phyloP scores from a whole-genome alignment of 192 early-diverging fungal species.

The Coemansia sp. region DNA sequence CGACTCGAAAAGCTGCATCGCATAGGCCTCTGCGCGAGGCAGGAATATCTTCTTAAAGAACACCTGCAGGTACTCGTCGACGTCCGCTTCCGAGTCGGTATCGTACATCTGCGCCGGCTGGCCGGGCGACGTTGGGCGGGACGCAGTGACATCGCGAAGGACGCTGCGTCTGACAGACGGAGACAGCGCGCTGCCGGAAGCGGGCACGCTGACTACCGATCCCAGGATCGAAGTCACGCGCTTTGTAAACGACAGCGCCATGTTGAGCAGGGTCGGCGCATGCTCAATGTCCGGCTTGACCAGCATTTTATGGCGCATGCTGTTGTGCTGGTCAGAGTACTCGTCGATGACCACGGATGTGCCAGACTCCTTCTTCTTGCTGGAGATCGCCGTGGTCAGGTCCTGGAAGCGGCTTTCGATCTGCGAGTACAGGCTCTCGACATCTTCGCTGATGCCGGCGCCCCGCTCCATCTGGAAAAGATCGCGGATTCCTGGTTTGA shows the following conservation, averaged over 20 bases:
- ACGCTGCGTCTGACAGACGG: slow-evolving; percentile 49
- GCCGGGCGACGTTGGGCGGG: slow-evolving; percentile 15
- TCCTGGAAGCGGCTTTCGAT: slow-evolving; percentile 48
- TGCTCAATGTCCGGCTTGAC: slow-evolving; percentile 51
- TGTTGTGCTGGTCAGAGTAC: slow-evolving; percentile 44
- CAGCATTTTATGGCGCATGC: slow-evolving; percentile 44
- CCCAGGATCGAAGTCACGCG: slow-evolving; percentile 32
- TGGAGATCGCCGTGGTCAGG: slow-evolving; percentile 23
- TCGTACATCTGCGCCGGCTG: slow-evolving; percentile 17
- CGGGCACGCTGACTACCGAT: slow-evolving; percentile 6
- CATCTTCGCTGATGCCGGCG: slow-evolving; percentile 26
- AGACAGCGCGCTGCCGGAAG: slow-evolving; percentile 19
- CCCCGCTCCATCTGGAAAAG: slow-evolving; percentile 47
- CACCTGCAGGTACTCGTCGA: slow-evolving; percentile 62
- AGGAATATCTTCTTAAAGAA: slow-evolving; percentile 65
- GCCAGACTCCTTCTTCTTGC: slow-evolving; percentile 30
- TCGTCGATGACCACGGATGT: slow-evolving; percentile 46
- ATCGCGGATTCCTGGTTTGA: slow-evolving; percentile 34
- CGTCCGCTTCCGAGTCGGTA: slow-evolving; percentile 26
- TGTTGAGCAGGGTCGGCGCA: slow-evolving; percentile 46
- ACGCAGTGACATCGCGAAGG: slow-evolving; percentile 29
- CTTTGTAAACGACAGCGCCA: slow-evolving; percentile 48
- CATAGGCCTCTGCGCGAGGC: slow-evolving; percentile 80
- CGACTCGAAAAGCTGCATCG: slow-evolving; percentile 58
- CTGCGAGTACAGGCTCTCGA: slow-evolving; percentile 42